Evolutionary conservation across 345 rosid species (phyloP).

Genomic region (Excoecaria agallocha): DNA sequence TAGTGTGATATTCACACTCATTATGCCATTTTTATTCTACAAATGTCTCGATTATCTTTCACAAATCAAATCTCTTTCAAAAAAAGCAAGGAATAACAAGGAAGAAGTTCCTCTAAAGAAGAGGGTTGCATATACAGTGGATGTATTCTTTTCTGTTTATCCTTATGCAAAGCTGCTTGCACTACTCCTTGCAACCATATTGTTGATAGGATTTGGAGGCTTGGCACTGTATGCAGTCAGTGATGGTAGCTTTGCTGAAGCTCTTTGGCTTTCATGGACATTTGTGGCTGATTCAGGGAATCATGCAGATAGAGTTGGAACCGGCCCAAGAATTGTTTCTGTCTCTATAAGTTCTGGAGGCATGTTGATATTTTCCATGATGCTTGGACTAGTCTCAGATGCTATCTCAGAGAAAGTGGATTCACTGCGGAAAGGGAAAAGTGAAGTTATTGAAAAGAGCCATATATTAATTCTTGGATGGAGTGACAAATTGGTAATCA

Average conservation of each 20-base stretch:
- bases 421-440: conserved; percentile 84
- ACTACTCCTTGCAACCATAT: conserved; percentile 74
- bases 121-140: conserved; percentile 85
- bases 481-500: conserved; percentile 86
- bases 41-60: conserved; percentile 70
- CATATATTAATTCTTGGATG: conserved; percentile 89
- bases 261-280: conserved; percentile 92
- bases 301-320: conserved; percentile 82
- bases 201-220: conserved; percentile 81
- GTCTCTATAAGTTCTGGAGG: conserved; percentile 91
- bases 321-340: conserved; percentile 77
- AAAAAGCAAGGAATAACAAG: conserved; percentile 45
- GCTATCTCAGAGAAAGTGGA: conserved; percentile 93
- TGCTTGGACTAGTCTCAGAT: conserved; percentile 94
- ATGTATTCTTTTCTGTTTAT: conserved; percentile 81
- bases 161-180: conserved; percentile 91
- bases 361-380: conserved; percentile 88
- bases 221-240: conserved; percentile 80
- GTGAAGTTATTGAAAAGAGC: conserved; percentile 88
- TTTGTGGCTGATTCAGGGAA: conserved; percentile 91
- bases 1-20: conserved; percentile 50
- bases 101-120: conserved; percentile 82
- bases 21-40: conserved; percentile 62
- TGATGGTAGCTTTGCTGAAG: conserved; percentile 74
- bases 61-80: conserved; percentile 47